Conservation (phyloP, 2,329 filamentous ascomycete species). For the Magnaporthiopsis incrustans region DNA sequence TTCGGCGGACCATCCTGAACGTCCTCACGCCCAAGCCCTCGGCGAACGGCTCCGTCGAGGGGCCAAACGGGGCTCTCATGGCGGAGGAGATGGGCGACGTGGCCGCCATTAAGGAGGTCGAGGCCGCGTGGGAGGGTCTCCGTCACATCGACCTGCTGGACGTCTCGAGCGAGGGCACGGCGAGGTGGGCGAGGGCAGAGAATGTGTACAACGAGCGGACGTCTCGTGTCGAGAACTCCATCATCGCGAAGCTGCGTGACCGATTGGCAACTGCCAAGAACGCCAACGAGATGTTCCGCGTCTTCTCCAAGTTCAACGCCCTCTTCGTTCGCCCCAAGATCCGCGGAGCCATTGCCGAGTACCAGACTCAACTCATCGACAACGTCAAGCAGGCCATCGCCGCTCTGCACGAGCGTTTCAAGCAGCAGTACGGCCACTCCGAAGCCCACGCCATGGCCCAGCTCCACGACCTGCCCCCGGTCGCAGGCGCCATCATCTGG, state of each 20-base stretch:
- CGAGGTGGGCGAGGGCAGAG: constrained; percentile 88
- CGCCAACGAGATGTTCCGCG: constrained; percentile 98
- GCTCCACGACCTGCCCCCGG: constrained; percentile 86
- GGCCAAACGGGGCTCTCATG: constrained; percentile 52
- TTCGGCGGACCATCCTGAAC: constrained; percentile 92
- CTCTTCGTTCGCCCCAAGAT: constrained; percentile 99
- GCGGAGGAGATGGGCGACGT: constrained; percentile 91
- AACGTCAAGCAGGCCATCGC: constrained; percentile 96
- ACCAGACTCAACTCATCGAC: constrained; percentile 95
- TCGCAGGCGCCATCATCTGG: constrained; percentile 96
- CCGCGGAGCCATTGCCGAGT: constrained; percentile 92
- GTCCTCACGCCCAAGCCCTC: constrained; percentile 75
- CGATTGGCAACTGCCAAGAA: constrained; percentile 92
- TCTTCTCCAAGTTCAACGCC: constrained; percentile 99
- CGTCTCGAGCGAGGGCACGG: constrained; percentile 81
- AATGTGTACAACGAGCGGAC: constrained; percentile 96
- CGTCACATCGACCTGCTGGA: constrained; percentile 94
- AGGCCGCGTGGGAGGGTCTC: constrained; percentile 86
- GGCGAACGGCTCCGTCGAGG: constrained; percentile 43
- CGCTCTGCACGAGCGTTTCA: constrained; percentile 90
- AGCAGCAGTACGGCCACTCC: constrained; percentile 96
- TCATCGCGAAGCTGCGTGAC: constrained; percentile 89
- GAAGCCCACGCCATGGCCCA: constrained; percentile 98
- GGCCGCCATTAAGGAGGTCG: constrained; percentile 93
- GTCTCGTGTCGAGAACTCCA: constrained; percentile 94